Conservation (phyloP, 768 basidiomycete genomes). For the Gloeopeniophorella convolvens region DNA sequence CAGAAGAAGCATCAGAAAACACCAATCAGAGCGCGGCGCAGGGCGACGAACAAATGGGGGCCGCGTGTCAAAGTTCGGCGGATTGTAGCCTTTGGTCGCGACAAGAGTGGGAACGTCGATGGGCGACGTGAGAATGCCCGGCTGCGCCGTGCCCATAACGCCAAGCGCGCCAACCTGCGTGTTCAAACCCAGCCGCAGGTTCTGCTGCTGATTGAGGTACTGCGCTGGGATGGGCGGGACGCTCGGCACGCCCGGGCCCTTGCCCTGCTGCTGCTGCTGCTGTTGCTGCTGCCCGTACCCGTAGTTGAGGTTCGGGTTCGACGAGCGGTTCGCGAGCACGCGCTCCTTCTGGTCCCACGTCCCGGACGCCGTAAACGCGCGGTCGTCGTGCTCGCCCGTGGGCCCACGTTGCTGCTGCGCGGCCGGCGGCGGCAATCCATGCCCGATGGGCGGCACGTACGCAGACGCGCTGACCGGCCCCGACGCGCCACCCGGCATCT, state of each 20-base stretch:
- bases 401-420: conserved; percentile 24
- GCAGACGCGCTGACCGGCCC: conserved; percentile 47
- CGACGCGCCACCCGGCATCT: conserved; percentile 33
- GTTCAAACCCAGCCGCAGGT: conserved; percentile 16
- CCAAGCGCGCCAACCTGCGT: conserved; percentile 35
- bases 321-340: conserved; percentile 46
- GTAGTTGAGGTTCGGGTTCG: conserved; percentile 66
- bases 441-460: conserved; percentile 39
- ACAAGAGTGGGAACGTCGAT: conserved; percentile 85
- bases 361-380: conserved; percentile 32
- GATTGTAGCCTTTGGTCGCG: conserved; percentile 88
- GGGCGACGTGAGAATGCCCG: conserved; percentile 49
- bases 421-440: conserved; percentile 33
- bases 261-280: conserved; percentile 28
- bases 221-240: conserved; percentile 72
- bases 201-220: conserved; percentile 49
- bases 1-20: conserved; percentile 14
- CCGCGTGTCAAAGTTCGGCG: conserved; percentile 71
- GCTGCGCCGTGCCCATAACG: conserved; percentile 29
- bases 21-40: background rate
- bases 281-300: conserved; percentile 42
- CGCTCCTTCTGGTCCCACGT: conserved; percentile 67
- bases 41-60: conserved; percentile 63
- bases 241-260: conserved; percentile 42
- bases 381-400: conserved; percentile 27